These are phyloP conservation scores for Chaetothyriales sp. DNA, from an alignment of 2,329 filamentous ascomycete species.

Conservation along the genomic window DNA sequence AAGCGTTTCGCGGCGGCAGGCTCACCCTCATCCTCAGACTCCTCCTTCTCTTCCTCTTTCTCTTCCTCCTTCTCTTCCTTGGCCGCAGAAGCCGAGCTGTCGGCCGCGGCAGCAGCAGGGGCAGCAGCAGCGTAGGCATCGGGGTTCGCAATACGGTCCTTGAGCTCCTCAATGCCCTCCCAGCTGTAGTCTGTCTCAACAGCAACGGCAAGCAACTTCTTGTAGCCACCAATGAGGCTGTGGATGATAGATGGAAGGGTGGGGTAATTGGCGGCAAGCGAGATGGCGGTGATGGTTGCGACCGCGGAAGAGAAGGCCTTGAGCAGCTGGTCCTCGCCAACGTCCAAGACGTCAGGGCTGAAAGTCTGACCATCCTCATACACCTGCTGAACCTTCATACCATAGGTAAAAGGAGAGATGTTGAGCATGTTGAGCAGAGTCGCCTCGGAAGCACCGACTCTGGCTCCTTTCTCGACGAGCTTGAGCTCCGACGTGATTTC, in stretches of 20 bases:
- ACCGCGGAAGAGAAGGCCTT: slow-evolving; percentile 67
- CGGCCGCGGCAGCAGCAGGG: slow-evolving; percentile 44
- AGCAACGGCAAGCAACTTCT: slow-evolving; percentile 84
- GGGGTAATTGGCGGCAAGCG: slow-evolving; percentile 85
- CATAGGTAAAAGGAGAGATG: slow-evolving; percentile 99
- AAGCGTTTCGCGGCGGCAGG: slow-evolving; percentile 22
- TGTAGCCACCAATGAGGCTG: slow-evolving; percentile 94
- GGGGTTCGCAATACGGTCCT: slow-evolving; percentile 98
- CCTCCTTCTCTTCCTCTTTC: slow-evolving; percentile 50
- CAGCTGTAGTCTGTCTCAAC: slow-evolving; percentile 82
- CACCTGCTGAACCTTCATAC: slow-evolving; percentile 90
- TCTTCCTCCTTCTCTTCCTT: slow-evolving; percentile 50
- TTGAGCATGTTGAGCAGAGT: slow-evolving; percentile 99
- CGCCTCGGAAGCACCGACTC: slow-evolving; percentile 97
- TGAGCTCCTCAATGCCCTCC: slow-evolving; percentile 92
- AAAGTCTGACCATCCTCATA: slow-evolving; percentile 97
- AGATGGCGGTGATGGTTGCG: slow-evolving; percentile 74
- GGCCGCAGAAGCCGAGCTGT: slow-evolving; percentile 36
- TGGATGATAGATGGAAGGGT: slow-evolving; percentile 93
- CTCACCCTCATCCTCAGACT: slow-evolving; percentile 46
- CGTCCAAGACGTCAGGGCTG: slow-evolving; percentile 71
- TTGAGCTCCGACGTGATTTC: slow-evolving; percentile 98
- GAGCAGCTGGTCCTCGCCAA: slow-evolving; percentile 87
- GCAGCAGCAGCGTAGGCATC: slow-evolving; percentile 82
- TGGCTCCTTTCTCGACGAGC: slow-evolving; percentile 81